Evolutionary conservation across 1,284 basidiomycete genomes (phyloP).

Genomic region (Omphalotus olearius): DNA sequence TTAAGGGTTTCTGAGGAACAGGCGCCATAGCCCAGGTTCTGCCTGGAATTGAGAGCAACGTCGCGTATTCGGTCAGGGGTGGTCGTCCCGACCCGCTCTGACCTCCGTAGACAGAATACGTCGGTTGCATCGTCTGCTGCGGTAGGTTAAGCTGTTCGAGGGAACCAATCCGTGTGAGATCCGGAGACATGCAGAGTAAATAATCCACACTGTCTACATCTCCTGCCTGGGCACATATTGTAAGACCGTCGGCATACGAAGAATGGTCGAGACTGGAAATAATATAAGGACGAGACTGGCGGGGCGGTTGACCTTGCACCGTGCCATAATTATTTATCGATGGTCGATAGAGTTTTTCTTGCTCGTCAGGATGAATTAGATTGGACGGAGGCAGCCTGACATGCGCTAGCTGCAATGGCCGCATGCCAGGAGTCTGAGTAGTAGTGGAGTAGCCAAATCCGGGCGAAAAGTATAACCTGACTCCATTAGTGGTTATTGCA

Average conservation of each 20-base stretch:
- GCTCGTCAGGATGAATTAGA: constrained; percentile 72
- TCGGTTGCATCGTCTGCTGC: constrained; percentile 28
- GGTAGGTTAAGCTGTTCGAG: constrained; percentile 55
- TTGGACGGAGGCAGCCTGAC: constrained; percentile 77
- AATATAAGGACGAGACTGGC: constrained; percentile 50
- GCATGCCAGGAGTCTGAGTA: constrained; percentile 31
- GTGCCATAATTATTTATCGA: constrained; percentile 39
- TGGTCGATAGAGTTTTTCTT: constrained; percentile 33
- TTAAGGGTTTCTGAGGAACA: constrained; percentile 36
- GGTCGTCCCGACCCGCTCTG: constrained; percentile 46
- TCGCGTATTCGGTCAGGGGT: constrained; percentile 71
- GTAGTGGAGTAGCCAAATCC: constrained; percentile 43
- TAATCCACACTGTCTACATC: constrained; percentile 74
- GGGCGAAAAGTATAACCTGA: constrained; percentile 77
- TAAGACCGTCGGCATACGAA: constrained; percentile 61
- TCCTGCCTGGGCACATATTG: constrained; percentile 63
- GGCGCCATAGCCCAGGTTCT: constrained; percentile 79
- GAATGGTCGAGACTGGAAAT: constrained; percentile 52
- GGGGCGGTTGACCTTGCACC: constrained; percentile 38
- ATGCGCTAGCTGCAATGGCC: constrained; percentile 64
- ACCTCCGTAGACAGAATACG: constrained; percentile 33
- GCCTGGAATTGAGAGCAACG: constrained; percentile 73
- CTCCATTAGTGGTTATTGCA: constrained; percentile 75
- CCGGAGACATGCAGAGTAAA: constrained; percentile 72
- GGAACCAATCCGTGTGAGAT: constrained; percentile 64